Evolutionary conservation across 2,329 filamentous ascomycete species (phyloP).

Genomic region (Sclerotinia spermophila): DNA sequence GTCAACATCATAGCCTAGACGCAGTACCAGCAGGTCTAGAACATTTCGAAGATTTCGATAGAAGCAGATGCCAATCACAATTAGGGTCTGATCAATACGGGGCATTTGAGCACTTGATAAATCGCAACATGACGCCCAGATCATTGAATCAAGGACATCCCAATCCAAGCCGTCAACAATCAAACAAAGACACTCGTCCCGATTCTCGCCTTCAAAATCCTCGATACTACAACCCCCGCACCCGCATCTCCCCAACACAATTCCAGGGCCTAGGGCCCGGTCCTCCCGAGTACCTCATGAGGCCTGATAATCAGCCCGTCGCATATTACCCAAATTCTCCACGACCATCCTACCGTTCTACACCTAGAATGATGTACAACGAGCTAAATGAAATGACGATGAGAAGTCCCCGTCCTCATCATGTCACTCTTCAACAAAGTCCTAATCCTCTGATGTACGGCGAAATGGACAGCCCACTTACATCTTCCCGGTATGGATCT

Average conservation of each 20-base stretch:
- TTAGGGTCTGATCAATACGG: not conserved
- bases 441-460: constrained; percentile 2
- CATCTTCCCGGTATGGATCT: constrained; percentile 12
- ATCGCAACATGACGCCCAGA: not conserved
- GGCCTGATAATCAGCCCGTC: not conserved
- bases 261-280: constrained; percentile 9
- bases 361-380: constrained; percentile 7
- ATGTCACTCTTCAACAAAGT: not conserved
- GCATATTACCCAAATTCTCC: not conserved
- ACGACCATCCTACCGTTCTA: not conserved
- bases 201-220: not conserved
- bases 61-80: not conserved
- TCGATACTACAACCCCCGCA: not conserved
- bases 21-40: not conserved
- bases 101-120: not conserved
- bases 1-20: not conserved
- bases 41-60: not conserved
- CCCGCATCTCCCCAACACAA: not conserved
- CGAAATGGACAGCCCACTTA: constrained; percentile 13
- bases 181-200: not conserved
- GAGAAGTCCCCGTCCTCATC: not conserved
- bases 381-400: constrained; percentile 1
- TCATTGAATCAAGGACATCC: not conserved
- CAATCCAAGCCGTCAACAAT: not conserved
- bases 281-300: not conserved